Conservation (phyloP, 305 asterid species). For the Fraxinus albicans region DNA sequence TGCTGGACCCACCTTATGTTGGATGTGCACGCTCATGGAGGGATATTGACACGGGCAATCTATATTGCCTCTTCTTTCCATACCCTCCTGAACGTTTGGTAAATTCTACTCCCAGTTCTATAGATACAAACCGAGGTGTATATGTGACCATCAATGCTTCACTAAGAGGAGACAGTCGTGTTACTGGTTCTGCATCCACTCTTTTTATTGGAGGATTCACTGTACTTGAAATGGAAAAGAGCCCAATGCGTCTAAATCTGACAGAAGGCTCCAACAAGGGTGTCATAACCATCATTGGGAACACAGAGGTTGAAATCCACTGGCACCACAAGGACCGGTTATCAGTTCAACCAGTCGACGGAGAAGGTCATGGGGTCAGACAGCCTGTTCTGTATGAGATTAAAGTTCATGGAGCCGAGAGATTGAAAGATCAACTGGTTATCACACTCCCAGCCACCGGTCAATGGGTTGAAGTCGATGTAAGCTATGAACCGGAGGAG, state of each 20-base stretch:
- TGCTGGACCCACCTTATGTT: constrained; percentile 58
- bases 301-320: constrained; percentile 56
- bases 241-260: constrained; percentile 49
- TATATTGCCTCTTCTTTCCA: constrained; percentile 74
- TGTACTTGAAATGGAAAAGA: constrained; percentile 52
- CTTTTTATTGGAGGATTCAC: constrained; percentile 74
- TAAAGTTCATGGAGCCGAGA: constrained; percentile 35
- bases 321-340: constrained; percentile 57
- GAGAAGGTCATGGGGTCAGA: constrained; percentile 34
- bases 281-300: constrained; percentile 62
- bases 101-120: constrained; percentile 33
- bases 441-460: constrained; percentile 74
- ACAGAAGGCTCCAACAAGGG: constrained; percentile 46
- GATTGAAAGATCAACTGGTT: constrained; percentile 52
- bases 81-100: constrained; percentile 67
- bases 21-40: constrained; percentile 73
- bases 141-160: constrained; percentile 63
- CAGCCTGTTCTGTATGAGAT: constrained; percentile 51
- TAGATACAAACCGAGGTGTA: constrained; percentile 33
- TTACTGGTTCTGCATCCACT: constrained; percentile 75
- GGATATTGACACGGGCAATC: constrained; percentile 50
- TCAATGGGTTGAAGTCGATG: constrained; percentile 63
- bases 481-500: constrained; percentile 53
- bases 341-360: constrained; percentile 37
- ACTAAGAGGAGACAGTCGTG: constrained; percentile 43